Conservation (phyloP, 139 green algal genomes). For the Pedinophyceae sp. region DNA sequence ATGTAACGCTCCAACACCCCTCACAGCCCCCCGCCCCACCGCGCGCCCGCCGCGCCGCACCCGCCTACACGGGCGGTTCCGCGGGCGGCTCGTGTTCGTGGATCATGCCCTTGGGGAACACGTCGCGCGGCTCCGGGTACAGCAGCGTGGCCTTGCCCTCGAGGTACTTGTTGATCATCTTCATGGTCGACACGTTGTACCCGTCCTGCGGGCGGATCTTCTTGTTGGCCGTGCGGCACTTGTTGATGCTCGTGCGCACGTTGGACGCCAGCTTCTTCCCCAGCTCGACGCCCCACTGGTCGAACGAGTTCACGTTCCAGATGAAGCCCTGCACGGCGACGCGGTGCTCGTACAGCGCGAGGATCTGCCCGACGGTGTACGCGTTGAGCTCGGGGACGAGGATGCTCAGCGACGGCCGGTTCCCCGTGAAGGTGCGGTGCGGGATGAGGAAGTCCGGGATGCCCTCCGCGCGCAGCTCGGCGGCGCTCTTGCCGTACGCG, state of each 20-base stretch:
- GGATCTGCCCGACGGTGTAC: conserved; percentile 86
- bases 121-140: conserved; percentile 75
- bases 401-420: conserved; percentile 79
- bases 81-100: too few species aligned
- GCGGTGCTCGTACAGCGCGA: conserved; percentile 92
- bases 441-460: conserved; percentile 80
- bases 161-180: conserved; percentile 85
- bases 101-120: conserved; percentile 78
- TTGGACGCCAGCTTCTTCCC: conserved; percentile 82
- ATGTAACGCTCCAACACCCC: too few species aligned
- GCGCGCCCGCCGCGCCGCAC: too few species aligned
- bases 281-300: conserved; percentile 99
- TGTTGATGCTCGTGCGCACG: conserved; percentile 50
- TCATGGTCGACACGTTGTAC: conserved; percentile 82
- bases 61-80: too few species aligned
- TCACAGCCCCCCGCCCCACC: too few species aligned
- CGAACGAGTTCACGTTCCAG: conserved; percentile 97
- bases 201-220: conserved; percentile 49
- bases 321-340: conserved; percentile 90
- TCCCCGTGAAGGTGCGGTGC: conserved; percentile 87
- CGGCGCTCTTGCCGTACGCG: conserved; percentile 76
- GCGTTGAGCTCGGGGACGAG: conserved; percentile 80
- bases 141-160: conserved; percentile 79
- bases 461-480: conserved; percentile 68
- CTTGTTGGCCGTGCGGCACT: conserved; percentile 48